Base-by-base conservation (phyloP, 2,329 filamentous ascomycete genomes). In the Nannizzia gypsea region DNA sequence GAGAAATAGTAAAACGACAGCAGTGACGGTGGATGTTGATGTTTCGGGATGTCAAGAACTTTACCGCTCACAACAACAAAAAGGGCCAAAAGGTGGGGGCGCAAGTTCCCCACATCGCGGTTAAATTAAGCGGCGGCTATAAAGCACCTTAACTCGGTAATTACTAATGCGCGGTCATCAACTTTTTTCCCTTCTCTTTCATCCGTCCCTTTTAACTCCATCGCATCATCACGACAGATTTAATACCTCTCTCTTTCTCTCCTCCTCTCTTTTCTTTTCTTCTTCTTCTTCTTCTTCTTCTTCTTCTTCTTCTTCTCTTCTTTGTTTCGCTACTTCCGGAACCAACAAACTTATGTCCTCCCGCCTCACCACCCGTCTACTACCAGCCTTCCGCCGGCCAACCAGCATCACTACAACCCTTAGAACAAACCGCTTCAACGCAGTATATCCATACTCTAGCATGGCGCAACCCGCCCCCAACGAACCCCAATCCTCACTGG, bases 381-480 rank as follows among this genome's bases (percentile, higher is more conserved):
- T 46, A 26, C 52, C 61, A 42, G 58, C 52, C 50, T 40, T 26
- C 13, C 20, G 15, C 48, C 26, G 48, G 22, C 8, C 48, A 26
- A 31, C 17, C 24, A 15, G 2, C 48, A 46, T 42, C 64, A 73
- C 48, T 69, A 70, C 58, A 66, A 69, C 40, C 62, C 69, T 69
- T 8, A 69, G 68, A 64, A 64, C 31, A 36, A 3, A 2, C 31
- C 31, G 9, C 31, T 36, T 36, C 31, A 11, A 11, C 31, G 9
- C 31, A 36, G 31, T 3, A 11, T 36, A 36, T 36, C 61, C 71
- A 46, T 67, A 72, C 68, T 68, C 71, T 60, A 70, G 72, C 57
- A 76, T 76, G 73, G 73, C 74, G 36, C 31, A 56, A 40, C n/a
- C 54, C 1, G n/a, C 17, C 13, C 20, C 54, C 6, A 75, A 76